A percentile compares a stretch with the other conserved stretches of the same genome.
phyloP scores from a whole-genome alignment of 345 rosid species.

The Trapa bicornis region DNA sequence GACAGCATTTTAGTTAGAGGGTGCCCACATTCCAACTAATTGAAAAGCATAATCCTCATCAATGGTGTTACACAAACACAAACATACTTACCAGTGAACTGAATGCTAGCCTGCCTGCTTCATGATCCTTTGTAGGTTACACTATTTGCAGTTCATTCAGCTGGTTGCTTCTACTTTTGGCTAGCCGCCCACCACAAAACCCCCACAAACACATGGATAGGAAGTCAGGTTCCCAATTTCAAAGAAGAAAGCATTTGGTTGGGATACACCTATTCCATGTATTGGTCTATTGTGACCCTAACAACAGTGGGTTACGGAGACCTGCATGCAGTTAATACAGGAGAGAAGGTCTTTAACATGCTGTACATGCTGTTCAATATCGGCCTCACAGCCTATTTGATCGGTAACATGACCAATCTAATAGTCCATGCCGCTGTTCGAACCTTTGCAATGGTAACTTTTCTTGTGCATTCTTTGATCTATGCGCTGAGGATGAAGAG shows the following conservation, averaged over 20 bases:
- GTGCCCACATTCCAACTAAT: not conserved
- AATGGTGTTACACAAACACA: not conserved
- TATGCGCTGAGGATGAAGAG: not conserved
- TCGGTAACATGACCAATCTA: slow-evolving; percentile 91
- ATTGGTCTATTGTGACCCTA: slow-evolving; percentile 91
- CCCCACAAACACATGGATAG: slow-evolving; percentile 59
- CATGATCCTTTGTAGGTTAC: slow-evolving; percentile 43
- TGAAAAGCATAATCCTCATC: not conserved
- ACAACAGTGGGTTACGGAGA: slow-evolving; percentile 92
- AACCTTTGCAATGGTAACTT: slow-evolving; percentile 59
- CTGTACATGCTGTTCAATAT: slow-evolving; percentile 83
- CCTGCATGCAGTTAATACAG: slow-evolving; percentile 52
- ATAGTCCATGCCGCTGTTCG: slow-evolving; percentile 58
- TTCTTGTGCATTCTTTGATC: not conserved
- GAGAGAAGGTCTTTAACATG: slow-evolving; percentile 68
- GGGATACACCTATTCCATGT: slow-evolving; percentile 81
- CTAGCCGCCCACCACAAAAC: slow-evolving; percentile 42
- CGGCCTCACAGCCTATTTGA: slow-evolving; percentile 73
- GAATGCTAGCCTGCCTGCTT: not conserved
- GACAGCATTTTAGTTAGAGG: not conserved
- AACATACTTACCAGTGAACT: not conserved
- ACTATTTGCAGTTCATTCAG: slow-evolving; percentile 62
- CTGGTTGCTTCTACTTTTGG: slow-evolving; percentile 77
- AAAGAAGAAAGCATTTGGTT: slow-evolving; percentile 60
- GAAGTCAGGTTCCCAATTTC: slow-evolving; percentile 37